phyloP scores from a whole-genome alignment of 331 rosid species.

The Cucumis variabilis region DNA sequence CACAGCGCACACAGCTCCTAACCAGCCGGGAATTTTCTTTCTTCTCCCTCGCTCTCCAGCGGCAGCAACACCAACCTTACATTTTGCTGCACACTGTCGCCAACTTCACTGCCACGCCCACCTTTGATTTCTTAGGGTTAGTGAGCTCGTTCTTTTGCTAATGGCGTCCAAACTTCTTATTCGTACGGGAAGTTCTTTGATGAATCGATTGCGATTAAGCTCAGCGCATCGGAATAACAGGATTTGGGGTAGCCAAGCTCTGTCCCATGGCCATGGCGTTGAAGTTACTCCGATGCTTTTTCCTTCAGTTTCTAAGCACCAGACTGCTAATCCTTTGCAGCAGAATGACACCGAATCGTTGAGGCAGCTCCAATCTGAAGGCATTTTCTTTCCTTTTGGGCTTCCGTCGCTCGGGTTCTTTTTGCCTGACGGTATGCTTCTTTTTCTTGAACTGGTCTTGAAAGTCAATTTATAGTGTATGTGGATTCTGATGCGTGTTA shows the following conservation, averaged over 20 bases:
- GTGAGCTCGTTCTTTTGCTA: conserved; percentile 34
- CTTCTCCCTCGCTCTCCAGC: not conserved
- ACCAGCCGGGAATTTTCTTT: not conserved
- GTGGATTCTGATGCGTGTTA: not conserved
- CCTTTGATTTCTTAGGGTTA: conserved; percentile 1
- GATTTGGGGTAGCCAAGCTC: conserved; percentile 29
- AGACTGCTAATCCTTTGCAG: conserved; percentile 49
- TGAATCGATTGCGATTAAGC: conserved; percentile 53
- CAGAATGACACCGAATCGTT: conserved; percentile 60
- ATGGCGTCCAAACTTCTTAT: conserved; percentile 85
- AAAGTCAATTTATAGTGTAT: not conserved
- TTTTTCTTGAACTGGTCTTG: not conserved
- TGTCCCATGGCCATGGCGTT: conserved; percentile 45
- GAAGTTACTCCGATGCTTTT: conserved; percentile 59
- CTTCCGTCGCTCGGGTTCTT: conserved; percentile 77
- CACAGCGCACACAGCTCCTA: not conserved
- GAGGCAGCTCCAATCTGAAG: conserved; percentile 46
- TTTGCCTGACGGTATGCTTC: conserved; percentile 75
- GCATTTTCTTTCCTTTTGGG: conserved; percentile 70
- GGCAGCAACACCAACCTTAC: not conserved
- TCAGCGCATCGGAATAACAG: conserved; percentile 44
- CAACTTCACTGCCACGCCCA: not conserved
- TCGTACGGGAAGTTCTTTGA: conserved; percentile 60
- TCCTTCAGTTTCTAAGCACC: conserved; percentile 62
- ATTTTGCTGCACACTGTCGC: not conserved